Evolutionary conservation across 1,139 yeast genomes (phyloP).

Genomic region (Zygoascus hellenicus): DNA sequence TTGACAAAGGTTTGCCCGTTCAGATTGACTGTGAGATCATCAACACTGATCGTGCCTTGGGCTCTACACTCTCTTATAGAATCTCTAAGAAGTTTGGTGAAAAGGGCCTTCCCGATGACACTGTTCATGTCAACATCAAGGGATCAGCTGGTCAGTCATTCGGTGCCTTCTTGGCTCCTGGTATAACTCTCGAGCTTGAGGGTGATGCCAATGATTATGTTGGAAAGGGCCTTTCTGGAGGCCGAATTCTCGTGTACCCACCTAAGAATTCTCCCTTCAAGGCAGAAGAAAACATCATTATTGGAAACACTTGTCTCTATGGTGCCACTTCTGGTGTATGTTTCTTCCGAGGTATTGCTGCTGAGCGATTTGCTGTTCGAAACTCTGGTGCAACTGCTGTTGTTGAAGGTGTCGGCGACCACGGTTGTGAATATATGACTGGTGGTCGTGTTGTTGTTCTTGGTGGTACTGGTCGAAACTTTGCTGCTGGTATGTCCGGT

Average conservation of each 20-base stretch:
- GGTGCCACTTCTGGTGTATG: constrained; percentile 97
- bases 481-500: constrained; percentile 99
- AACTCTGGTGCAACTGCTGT: constrained; percentile 98
- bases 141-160: constrained; percentile 99
- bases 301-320: constrained; percentile 95
- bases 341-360: constrained; percentile 94
- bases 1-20: constrained; percentile 91
- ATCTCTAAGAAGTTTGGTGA: constrained; percentile 93
- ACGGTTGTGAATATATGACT: constrained; percentile 99
- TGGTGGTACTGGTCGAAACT: constrained; percentile 88
- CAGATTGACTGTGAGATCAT: constrained; percentile 88
- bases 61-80: constrained; percentile 90
- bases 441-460: constrained; percentile 96
- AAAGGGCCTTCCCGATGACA: constrained; percentile 88
- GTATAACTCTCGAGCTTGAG: constrained; percentile 89
- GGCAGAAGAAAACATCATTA: constrained; percentile 92
- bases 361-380: constrained; percentile 97
- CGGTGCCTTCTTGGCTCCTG: constrained; percentile 96
- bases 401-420: constrained; percentile 96
- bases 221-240: constrained; percentile 96
- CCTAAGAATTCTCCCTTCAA: constrained; percentile 78
- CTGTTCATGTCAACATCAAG: constrained; percentile 82
- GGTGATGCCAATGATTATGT: constrained; percentile 98
- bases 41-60: constrained; percentile 94
- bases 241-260: constrained; percentile 87